These are phyloP conservation scores for Sphaerulina populicola DNA, from an alignment of 2,329 filamentous ascomycete species.

Conservation along the genomic window DNA sequence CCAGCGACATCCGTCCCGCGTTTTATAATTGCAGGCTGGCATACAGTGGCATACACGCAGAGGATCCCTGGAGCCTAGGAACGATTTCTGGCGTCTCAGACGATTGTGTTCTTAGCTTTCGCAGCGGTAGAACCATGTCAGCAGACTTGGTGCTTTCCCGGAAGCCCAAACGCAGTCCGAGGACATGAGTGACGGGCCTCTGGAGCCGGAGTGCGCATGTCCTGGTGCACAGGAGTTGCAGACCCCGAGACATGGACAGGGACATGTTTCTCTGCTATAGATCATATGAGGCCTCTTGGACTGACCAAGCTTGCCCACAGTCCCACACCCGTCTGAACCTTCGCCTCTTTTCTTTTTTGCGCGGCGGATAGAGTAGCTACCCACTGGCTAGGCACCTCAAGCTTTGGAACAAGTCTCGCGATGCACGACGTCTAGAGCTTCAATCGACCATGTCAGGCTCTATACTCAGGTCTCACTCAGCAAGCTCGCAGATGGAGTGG, in stretches of 20 bases:
- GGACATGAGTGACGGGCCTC: background rate
- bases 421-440: too few species aligned
- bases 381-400: background rate
- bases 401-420: background rate
- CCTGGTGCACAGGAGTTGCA: background rate
- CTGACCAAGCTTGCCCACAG: background rate
- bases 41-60: background rate
- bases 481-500: too few species aligned
- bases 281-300: background rate
- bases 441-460: too few species aligned
- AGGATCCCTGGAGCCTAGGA: background rate
- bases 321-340: background rate
- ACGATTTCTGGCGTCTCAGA: background rate
- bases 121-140: background rate
- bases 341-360: background rate
- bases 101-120: background rate
- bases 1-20: too few species aligned
- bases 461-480: too few species aligned
- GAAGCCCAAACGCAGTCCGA: background rate
- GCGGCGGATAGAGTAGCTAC: background rate
- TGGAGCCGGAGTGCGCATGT: background rate
- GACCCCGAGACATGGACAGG: background rate
- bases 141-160: background rate
- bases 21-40: background rate
- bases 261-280: background rate